A percentile compares a stretch with the other conserved stretches of the same genome.
These are phyloP conservation scores for Lactifluus piperatus DNA, from an alignment of 768 basidiomycete genomes.

Conservation along the genomic window DNA sequence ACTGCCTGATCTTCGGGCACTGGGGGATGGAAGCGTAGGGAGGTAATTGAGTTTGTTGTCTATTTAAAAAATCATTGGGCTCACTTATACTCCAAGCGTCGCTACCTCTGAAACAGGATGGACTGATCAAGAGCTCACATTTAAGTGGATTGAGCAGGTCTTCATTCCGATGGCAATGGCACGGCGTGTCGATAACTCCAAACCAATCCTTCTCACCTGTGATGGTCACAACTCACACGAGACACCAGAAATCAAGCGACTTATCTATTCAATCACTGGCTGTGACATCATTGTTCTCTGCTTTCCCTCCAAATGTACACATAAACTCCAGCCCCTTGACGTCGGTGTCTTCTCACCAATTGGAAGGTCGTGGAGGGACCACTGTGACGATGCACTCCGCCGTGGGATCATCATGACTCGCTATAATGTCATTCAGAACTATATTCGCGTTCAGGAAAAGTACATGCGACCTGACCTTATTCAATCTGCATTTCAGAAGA, in stretches of 20 bases:
- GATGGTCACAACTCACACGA: conserved; percentile 6
- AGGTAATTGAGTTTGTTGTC: too few relatives aligned
- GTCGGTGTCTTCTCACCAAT: not conserved
- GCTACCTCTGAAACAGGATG: too few relatives aligned
- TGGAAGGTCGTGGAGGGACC: too few relatives aligned
- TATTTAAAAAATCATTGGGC: too few relatives aligned
- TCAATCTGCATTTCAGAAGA: not conserved
- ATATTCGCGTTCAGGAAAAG: not conserved
- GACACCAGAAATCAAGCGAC: too few relatives aligned
- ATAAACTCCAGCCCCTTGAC: conserved; percentile 4
- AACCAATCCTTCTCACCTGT: not conserved
- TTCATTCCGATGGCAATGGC: not conserved
- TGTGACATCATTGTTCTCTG: not conserved
- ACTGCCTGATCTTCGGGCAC: too few relatives aligned
- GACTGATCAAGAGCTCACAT: not conserved
- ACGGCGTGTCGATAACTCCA: not conserved
- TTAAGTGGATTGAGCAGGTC: not conserved
- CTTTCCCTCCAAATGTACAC: not conserved
- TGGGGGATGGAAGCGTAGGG: too few relatives aligned
- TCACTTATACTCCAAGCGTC: too few relatives aligned
- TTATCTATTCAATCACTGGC: too few relatives aligned
- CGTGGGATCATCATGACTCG: not conserved
- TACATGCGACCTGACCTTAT: not conserved
- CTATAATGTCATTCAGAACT: not conserved
- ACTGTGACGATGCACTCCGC: too few relatives aligned